Base-by-base conservation (phyloP, 768 basidiomycete species). In the Tulasnella sp. region DNA sequence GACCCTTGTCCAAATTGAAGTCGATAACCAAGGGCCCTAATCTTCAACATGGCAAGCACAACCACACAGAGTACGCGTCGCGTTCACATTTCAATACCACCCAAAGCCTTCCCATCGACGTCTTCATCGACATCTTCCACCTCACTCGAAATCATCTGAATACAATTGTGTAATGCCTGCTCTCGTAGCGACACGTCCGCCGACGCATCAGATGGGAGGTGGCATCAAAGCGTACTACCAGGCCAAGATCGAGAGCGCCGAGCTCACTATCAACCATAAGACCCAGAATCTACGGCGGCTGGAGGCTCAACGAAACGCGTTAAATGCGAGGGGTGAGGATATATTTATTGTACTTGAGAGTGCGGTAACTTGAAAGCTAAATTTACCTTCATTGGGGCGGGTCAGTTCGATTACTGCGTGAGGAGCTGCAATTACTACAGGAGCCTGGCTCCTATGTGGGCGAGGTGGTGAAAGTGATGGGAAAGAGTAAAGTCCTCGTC, bases 361-460 rank as follows among this genome's bases (percentile, higher is more conserved):
- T 38, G 34, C 34, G 7, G 5, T 5, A 38, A 38, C 15, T 5
- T 7, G 15, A 15, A 15, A 38, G 15, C 34, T 38, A 38, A 38
- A 38, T 38, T 5, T 5, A 15, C 7, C 34, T 15, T 5, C 34
- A 15, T 38, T 38, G 34, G 34, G 5, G 34, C 15, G 34, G 30
- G 34, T 44, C 10, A 96, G 94, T 99, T 25, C 78, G 94, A 49
- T 71, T 98, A 9, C 75, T 98, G 31, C 71, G 93, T 42, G 94
- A 99, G 70, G 94, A 94, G 72, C 74, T 98, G 2, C 92, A 92
- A 67, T 75, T 93, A 11, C 75, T 96, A 5, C 92, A 92, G 63
- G 94, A 98, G 67, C 92, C 96, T 0, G 94, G 92, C 25, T 90
- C 87, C 68, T 97, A 98, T 73, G 93, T 99, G 42, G 96, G 96